Evolutionary conservation across 257 asterid species (phyloP), one percentile per base, ranked within the genome.

Genomic region (Nicotiana obtusifolia): DNA sequence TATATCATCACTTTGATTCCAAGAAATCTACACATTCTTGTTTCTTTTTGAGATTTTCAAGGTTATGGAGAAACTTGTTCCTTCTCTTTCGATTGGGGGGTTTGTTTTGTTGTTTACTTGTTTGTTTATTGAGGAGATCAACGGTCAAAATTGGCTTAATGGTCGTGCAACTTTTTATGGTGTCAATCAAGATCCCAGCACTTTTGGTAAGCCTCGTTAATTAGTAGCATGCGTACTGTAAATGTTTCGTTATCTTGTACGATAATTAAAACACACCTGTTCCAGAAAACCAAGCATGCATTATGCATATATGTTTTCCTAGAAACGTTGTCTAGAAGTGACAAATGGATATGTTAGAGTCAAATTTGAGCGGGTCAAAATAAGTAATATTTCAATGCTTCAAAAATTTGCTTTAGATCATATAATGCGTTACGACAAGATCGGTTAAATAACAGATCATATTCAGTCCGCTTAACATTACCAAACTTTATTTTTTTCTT

Each of bases 141-240:
- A 80, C 24, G 88, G 85, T 16, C 90, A 82, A 77, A 82, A 84
- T 65, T 91, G 95, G 93, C 37, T 89, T 10, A 85, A 76, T 82
- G 95, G 91, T 84, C 92, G 67, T 4, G 97, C 97, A 80, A 90
- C 97, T 20, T 90, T 87, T 83, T 90, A 92, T 54, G 97, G 93
- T 4, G 91, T 81, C 4, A 88, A 89, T 82, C 91, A 92, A 83
- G 89, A 90, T 82, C 97, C 93, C 0, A 83, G 86, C 81, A 89
- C 92, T n/a, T 91, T 90, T 69, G 93, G 93, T 92, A 86, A 79
- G 90, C 19, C 14, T 65, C 16, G 10, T 26, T 65, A 10, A 5
- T n/a, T 22, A 11, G 5, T 64, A 64, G 1, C 69, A 64, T 13
- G 10, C 10, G 14, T 62, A 60, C 2, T 20, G 1, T 3, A 60